These are phyloP conservation scores for Vitis cinerea DNA, from an alignment of 164 flowering plant species.

Conservation along the genomic window DNA sequence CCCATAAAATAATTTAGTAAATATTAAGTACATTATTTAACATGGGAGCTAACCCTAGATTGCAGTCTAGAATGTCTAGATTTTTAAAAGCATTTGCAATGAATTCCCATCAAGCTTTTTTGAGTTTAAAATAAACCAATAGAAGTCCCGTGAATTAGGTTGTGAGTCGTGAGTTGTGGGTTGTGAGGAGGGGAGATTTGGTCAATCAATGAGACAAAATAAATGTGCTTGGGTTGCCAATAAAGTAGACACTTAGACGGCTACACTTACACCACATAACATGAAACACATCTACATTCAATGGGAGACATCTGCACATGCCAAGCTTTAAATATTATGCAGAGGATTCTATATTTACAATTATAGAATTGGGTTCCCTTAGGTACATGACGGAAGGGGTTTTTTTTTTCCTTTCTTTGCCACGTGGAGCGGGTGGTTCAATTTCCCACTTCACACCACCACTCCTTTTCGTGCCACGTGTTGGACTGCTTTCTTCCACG, in stretches of 20 bases:
- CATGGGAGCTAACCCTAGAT: slow-evolving; percentile 36
- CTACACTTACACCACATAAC: slow-evolving; percentile 32
- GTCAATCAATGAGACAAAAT: slow-evolving; percentile 49
- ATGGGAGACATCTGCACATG: slow-evolving; percentile 45
- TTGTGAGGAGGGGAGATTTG: slow-evolving; percentile 13
- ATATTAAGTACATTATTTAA: slow-evolving; percentile 11
- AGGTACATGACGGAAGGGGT: no score
- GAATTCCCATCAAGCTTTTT: slow-evolving; percentile 12
- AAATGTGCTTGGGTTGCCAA: slow-evolving; percentile 29
- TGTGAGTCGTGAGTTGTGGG: no score
- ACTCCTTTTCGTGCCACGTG: no score
- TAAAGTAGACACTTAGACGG: slow-evolving; percentile 41
- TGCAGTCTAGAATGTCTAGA: slow-evolving; percentile 42
- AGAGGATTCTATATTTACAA: not conserved
- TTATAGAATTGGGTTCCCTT: not conserved
- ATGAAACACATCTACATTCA: slow-evolving; percentile 27
- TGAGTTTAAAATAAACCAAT: slow-evolving; percentile 6
- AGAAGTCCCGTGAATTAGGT: slow-evolving; percentile 33
- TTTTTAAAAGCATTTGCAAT: slow-evolving; percentile 3
- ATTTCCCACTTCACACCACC: no score
- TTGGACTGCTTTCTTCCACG: no score
- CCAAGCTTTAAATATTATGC: slow-evolving; percentile 14
- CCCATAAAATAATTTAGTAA: not conserved
- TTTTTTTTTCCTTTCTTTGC: no score
- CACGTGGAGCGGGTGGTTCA: no score